Evolutionary conservation across 352 stramenopile species (phyloP).

Genomic region (Globisporangium okanoganense): DNA sequence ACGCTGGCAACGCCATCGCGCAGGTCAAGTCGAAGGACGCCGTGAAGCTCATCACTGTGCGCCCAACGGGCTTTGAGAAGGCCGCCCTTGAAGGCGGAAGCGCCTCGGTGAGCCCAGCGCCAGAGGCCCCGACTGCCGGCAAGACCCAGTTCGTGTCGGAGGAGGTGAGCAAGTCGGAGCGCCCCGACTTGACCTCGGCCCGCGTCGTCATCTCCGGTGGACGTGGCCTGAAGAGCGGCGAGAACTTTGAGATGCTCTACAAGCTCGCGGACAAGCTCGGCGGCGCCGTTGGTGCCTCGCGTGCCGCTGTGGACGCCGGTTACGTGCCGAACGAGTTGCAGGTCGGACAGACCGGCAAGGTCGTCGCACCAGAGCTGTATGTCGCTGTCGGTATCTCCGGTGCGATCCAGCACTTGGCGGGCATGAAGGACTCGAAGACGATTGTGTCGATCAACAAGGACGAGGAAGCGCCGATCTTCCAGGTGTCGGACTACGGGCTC

Average conservation of each 20-base stretch:
- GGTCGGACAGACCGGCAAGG: conserved; percentile 99
- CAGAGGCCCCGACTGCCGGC: conserved; percentile 44
- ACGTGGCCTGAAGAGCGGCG: conserved; percentile 95
- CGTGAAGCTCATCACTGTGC: conserved; percentile 96
- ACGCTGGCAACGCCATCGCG: conserved; percentile 84
- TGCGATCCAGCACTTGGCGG: conserved; percentile 98
- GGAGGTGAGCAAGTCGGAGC: conserved; percentile 93
- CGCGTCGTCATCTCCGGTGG: conserved; percentile 95
- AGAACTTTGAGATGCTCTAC: conserved; percentile 99
- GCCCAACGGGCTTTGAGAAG: conserved; percentile 98
- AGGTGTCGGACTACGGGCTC: conserved; percentile 98
- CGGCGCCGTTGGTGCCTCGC: conserved; percentile 95
- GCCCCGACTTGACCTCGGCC: conserved; percentile 93
- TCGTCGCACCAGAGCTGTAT: conserved; percentile 97
- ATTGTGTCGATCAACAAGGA: conserved; percentile 99
- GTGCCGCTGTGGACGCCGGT: conserved; percentile 97
- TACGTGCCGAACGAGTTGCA: conserved; percentile 99
- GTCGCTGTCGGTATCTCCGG: conserved; percentile 97
- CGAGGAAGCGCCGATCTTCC: conserved; percentile 98
- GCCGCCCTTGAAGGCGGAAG: conserved; percentile 72
- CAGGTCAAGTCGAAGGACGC: conserved; percentile 86
- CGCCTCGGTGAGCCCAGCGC: conserved; percentile 62
- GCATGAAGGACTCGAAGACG: conserved; percentile 99
- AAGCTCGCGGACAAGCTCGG: conserved; percentile 97
- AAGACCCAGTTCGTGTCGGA: conserved; percentile 92